phyloP scores from a whole-genome alignment of 805 yeast species.

The Yamadazyma phyllophila region DNA sequence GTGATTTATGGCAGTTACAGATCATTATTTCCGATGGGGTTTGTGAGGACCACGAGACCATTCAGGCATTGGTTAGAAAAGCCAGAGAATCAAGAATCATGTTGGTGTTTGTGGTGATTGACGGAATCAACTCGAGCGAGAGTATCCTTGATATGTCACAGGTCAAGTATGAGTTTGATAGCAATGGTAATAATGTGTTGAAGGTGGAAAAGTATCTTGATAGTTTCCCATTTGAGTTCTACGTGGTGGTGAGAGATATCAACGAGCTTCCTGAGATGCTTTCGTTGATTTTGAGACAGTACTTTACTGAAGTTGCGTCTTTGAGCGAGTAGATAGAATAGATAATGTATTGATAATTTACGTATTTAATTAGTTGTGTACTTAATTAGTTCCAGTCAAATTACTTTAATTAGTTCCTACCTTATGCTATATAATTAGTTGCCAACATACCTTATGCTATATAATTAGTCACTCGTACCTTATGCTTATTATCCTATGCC shows the following conservation, averaged over 20 bases:
- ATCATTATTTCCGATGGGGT: conserved; percentile 95
- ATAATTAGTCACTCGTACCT: too few relatives aligned
- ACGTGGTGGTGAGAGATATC: conserved; percentile 88
- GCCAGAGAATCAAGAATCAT: conserved; percentile 91
- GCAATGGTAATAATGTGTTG: conserved; percentile 65
- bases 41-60: conserved; percentile 87
- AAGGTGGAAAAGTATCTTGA: conserved; percentile 84
- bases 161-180: conserved; percentile 74
- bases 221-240: conserved; percentile 94
- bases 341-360: background rate
- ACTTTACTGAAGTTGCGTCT: conserved; percentile 64
- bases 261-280: conserved; percentile 89
- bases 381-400: too few relatives aligned
- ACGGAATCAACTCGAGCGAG: conserved; percentile 79
- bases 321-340: background rate
- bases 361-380: background rate
- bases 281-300: conserved; percentile 85
- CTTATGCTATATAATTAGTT: too few relatives aligned
- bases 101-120: conserved; percentile 92
- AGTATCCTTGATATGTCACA: conserved; percentile 94
- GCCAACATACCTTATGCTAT: too few relatives aligned
- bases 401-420: too few relatives aligned
- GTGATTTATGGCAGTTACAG: conserved; percentile 89
- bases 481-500: too few relatives aligned
- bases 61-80: conserved; percentile 79